Evolutionary conservation across 192 early-diverging fungal species (phyloP).

Genomic region (Rhizophlyctis rosea): DNA sequence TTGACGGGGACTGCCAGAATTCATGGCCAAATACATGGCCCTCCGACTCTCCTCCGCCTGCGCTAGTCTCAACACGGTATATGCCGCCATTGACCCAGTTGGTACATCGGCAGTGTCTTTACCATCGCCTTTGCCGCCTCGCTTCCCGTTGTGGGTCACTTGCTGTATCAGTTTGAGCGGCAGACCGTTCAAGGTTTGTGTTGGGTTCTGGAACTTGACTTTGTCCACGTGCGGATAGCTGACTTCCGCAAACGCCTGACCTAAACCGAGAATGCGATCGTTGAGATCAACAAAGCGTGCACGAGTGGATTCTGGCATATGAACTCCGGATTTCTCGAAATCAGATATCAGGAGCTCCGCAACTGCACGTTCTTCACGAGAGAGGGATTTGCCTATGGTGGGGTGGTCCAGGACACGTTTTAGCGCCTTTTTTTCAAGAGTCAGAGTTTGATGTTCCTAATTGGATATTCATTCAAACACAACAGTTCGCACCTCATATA

Average conservation of each 20-base stretch:
- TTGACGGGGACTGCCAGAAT: conserved; percentile 63
- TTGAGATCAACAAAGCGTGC: conserved; percentile 77
- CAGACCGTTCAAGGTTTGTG: conserved; percentile 29
- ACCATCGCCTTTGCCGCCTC: not conserved
- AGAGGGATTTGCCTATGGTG: conserved; percentile 50
- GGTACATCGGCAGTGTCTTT: conserved; percentile 54
- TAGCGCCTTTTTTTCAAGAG: conserved; percentile 50
- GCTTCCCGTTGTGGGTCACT: not conserved
- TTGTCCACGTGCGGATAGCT: conserved; percentile 14
- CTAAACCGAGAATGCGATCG: conserved; percentile 73
- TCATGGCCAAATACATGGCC: conserved; percentile 71
- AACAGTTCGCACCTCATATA: conserved; percentile 64
- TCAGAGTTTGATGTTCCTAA: not conserved
- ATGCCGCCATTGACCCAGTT: conserved; percentile 54
- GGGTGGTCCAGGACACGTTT: conserved; percentile 61
- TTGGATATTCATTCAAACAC: not conserved
- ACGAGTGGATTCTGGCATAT: conserved; percentile 66
- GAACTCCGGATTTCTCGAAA: conserved; percentile 95
- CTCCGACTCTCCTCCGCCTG: conserved; percentile 63
- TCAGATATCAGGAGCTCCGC: conserved; percentile 82
- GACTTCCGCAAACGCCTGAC: conserved; percentile 65
- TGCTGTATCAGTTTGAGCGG: conserved; percentile 11
- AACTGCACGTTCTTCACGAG: conserved; percentile 67
- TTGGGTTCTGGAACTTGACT: conserved; percentile 31
- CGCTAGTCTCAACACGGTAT: conserved; percentile 62